Percentiles rank a stretch among this genome's conserved stretches.
phyloP scores from a whole-genome alignment of 192 early-diverging fungal species.

The Backusella morwellensis region DNA sequence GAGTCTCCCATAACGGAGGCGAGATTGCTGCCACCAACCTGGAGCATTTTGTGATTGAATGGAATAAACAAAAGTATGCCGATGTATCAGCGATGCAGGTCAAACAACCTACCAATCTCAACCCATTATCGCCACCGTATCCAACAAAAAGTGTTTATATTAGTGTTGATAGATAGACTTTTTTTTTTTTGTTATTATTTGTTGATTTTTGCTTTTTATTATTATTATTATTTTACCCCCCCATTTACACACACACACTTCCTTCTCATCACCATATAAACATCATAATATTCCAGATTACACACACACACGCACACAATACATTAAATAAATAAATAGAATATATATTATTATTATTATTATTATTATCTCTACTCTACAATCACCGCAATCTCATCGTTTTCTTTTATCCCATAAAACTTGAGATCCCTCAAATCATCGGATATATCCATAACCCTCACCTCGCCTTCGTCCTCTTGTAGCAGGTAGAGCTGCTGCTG shows the following conservation, averaged over 20 bases:
- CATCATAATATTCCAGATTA: not conserved
- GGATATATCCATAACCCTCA: conserved; percentile 22
- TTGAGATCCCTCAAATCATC: conserved; percentile 52
- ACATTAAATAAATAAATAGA: not conserved
- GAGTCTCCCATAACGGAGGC: conserved; percentile 43
- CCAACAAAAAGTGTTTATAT: not conserved
- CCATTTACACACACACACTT: not conserved
- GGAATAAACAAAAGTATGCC: conserved; percentile 15
- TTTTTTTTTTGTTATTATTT: not conserved
- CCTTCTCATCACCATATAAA: too few relatives aligned
- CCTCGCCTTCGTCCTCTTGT: conserved; percentile 20
- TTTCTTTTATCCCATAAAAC: conserved; percentile 45
- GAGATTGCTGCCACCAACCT: conserved; percentile 33
- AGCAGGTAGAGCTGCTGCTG: conserved; percentile 40
- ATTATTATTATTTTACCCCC: not conserved
- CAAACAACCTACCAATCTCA: not conserved
- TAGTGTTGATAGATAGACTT: not conserved
- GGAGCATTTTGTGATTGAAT: conserved; percentile 36
- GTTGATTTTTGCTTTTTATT: not conserved
- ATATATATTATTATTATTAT: not conserved
- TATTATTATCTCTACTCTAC: not conserved
- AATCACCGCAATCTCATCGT: conserved; percentile 41
- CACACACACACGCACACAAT: not conserved
- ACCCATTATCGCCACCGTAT: not conserved
- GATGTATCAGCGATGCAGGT: not conserved